Percentiles rank a stretch among this genome's conserved stretches.
These are phyloP conservation scores for Ottelia alismoides DNA, from an alignment of 106 monocot species.

Conservation along the genomic window DNA sequence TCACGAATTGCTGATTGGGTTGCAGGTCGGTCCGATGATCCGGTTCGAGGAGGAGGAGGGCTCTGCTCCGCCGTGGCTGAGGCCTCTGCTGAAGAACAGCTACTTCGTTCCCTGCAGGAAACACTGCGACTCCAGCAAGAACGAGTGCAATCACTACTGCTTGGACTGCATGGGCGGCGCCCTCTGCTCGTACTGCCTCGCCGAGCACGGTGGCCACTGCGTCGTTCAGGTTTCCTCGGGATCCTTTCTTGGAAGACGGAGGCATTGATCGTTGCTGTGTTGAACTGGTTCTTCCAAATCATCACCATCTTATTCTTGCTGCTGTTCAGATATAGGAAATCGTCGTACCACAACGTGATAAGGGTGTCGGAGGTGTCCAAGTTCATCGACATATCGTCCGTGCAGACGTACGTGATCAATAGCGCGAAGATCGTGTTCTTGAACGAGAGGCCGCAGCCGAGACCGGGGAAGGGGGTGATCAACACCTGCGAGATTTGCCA, in stretches of 20 bases:
- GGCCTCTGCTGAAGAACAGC: slow-evolving; percentile 58
- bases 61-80: slow-evolving; percentile 70
- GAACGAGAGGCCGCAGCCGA: slow-evolving; percentile 85
- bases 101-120: slow-evolving; percentile 61
- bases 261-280: not conserved
- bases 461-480: slow-evolving; percentile 88
- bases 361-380: slow-evolving; percentile 92
- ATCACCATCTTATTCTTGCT: not conserved
- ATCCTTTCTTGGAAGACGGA: not conserved
- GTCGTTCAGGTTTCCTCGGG: slow-evolving; percentile 54
- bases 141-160: slow-evolving; percentile 93
- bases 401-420: slow-evolving; percentile 96
- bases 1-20: not conserved
- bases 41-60: slow-evolving; percentile 34
- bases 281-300: too few species aligned
- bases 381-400: slow-evolving; percentile 81
- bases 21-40: slow-evolving; percentile 49
- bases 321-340: slow-evolving; percentile 48
- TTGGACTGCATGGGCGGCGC: slow-evolving; percentile 69
- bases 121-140: slow-evolving; percentile 64
- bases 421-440: slow-evolving; percentile 97
- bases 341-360: slow-evolving; percentile 95
- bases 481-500: slow-evolving; percentile 91
- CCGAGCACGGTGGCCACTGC: slow-evolving; percentile 63
- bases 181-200: slow-evolving; percentile 81